Percentiles rank a stretch among this genome's conserved stretches.
Evolutionary conservation across 1,284 basidiomycete species (phyloP).

Genomic region (Lignosus rhinocerotis): DNA sequence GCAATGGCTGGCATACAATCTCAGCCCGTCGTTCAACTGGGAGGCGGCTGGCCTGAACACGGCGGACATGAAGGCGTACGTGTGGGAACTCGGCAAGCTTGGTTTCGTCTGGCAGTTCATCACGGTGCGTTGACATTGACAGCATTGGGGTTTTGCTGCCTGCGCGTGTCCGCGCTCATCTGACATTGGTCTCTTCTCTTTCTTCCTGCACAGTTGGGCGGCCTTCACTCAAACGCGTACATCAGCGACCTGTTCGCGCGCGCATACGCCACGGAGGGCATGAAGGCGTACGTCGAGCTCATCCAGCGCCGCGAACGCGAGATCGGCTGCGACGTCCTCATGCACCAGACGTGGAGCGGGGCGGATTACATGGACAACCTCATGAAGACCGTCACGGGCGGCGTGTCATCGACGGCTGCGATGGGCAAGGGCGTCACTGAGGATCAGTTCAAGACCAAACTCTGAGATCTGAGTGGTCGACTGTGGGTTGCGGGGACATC

Average conservation of each 20-base stretch:
- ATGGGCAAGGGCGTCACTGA: conserved; percentile 97
- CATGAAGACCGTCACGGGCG: conserved; percentile 93
- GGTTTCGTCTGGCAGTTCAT: conserved; percentile 99
- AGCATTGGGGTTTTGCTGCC: neutral
- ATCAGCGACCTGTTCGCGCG: conserved; percentile 94
- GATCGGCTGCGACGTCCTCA: conserved; percentile 89
- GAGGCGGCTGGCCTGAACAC: conserved; percentile 87
- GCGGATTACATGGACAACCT: conserved; percentile 91
- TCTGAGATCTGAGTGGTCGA: conserved; percentile 26
- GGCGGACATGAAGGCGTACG: conserved; percentile 86
- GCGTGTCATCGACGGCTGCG: conserved; percentile 91
- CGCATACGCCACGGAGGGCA: conserved; percentile 87
- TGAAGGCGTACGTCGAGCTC: conserved; percentile 89
- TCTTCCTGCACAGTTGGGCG: conserved; percentile 72
- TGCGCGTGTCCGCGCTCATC: neutral
- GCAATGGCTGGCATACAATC: conserved; percentile 94
- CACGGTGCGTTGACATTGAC: conserved; percentile 59
- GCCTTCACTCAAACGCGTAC: conserved; percentile 96
- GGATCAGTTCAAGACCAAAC: conserved; percentile 73
- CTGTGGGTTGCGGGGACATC: neutral
- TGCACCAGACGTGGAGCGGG: conserved; percentile 94
- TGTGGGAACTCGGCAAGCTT: conserved; percentile 93
- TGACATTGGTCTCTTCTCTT: neutral
- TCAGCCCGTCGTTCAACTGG: conserved; percentile 93
- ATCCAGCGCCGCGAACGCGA: conserved; percentile 87